A percentile compares a stretch with the other conserved stretches of the same genome.
Evolutionary conservation across 108 stramenopile species (phyloP).

Genomic region (Nannochloropsis salina): DNA sequence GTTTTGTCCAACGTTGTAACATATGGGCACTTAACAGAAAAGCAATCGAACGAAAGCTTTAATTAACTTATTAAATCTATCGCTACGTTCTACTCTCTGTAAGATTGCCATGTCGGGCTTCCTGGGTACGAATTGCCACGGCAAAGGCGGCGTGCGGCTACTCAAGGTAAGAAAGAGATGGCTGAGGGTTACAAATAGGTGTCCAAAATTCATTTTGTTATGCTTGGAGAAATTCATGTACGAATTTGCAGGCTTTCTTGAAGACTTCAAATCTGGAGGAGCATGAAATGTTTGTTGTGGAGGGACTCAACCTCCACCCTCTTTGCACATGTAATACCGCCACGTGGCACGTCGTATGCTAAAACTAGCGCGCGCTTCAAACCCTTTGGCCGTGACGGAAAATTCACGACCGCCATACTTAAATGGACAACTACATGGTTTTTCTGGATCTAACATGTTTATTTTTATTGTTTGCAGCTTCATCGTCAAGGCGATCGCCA

Average conservation of each 20-base stretch:
- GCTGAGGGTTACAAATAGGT: background rate
- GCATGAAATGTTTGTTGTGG: conserved; percentile 41
- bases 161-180: conserved; percentile 38
- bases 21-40: no score
- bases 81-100: no score
- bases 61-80: no score
- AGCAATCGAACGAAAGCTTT: no score
- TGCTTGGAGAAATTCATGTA: background rate
- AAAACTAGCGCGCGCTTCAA: no score
- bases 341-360: no score
- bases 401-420: no score
- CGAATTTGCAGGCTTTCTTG: conserved; percentile 16
- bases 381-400: no score
- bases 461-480: background rate
- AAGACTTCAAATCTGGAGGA: conserved; percentile 46
- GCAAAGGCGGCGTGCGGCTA: conserved; percentile 53
- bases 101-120: conserved; percentile 30
- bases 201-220: background rate
- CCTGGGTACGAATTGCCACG: conserved; percentile 48
- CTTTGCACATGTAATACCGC: no score
- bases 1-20: no score
- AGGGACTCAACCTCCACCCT: conserved; percentile 26
- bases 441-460: no score
- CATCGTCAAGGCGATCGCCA: background rate
- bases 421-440: no score